These are phyloP conservation scores for Allium fistulosum DNA, from an alignment of 106 monocot species.

Conservation along the genomic window DNA sequence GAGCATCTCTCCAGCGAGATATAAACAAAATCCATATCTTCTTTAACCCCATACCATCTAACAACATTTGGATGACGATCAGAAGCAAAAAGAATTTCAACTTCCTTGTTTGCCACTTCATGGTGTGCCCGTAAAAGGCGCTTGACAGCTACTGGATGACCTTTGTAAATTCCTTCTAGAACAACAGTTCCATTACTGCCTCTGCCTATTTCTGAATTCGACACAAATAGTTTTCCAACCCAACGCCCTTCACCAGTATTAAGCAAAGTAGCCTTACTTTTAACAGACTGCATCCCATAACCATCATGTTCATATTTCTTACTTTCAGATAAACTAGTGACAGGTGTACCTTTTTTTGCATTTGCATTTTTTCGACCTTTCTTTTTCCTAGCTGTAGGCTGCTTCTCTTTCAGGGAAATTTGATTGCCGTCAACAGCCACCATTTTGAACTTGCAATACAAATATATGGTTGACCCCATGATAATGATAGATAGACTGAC, in stretches of 20 bases:
- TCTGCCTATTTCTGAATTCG: conserved; percentile 78
- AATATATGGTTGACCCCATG: conserved; percentile 8
- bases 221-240: conserved; percentile 75
- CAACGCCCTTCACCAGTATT: conserved; percentile 36
- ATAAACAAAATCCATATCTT: conserved; percentile 94
- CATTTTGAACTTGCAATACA: conserved; percentile 20
- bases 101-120: conserved; percentile 87
- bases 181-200: conserved; percentile 98
- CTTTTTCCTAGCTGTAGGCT: conserved; percentile 45
- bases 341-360: conserved; percentile 11
- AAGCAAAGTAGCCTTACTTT: conserved; percentile 6
- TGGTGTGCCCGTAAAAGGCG: conserved; percentile 73
- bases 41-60: conserved; percentile 80
- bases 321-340: conserved; percentile 1
- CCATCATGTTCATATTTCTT: not conserved
- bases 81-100: conserved; percentile 83
- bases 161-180: conserved; percentile 72
- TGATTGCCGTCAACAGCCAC: conserved; percentile 20
- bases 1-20: conserved; percentile 78
- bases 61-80: conserved; percentile 93
- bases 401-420: conserved; percentile 18
- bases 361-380: conserved; percentile 49
- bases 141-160: conserved; percentile 89
- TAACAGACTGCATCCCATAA: conserved; percentile 14
- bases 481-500: conserved; percentile 7